phyloP scores from a whole-genome alignment of 441 rosid species.

The Euphorbia celastroides region DNA sequence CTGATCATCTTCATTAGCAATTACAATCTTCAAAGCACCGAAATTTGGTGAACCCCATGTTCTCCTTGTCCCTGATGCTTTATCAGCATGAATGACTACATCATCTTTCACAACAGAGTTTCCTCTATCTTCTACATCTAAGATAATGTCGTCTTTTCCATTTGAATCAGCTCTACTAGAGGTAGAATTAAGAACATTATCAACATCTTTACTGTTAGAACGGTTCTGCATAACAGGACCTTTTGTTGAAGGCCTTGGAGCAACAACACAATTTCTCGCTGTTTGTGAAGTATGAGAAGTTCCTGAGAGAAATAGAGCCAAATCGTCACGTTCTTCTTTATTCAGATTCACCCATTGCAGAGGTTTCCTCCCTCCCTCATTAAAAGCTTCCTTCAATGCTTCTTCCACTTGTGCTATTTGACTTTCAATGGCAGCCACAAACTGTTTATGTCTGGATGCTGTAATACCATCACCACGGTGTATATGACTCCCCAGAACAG shows the following conservation, averaged over 20 bases:
- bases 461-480: slow-evolving; percentile 41
- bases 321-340: slow-evolving; percentile 75
- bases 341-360: slow-evolving; percentile 67
- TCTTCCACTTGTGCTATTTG: slow-evolving; percentile 59
- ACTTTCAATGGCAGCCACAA: slow-evolving; percentile 58
- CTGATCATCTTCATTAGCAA: slow-evolving; percentile 37
- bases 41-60: slow-evolving; percentile 58
- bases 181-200: slow-evolving; percentile 19
- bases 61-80: slow-evolving; percentile 42
- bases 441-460: slow-evolving; percentile 61
- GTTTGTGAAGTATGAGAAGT: slow-evolving; percentile 29
- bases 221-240: slow-evolving; percentile 25
- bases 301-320: slow-evolving; percentile 77
- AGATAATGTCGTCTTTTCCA: slow-evolving; percentile 30
- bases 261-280: slow-evolving; percentile 28
- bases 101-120: slow-evolving; percentile 35
- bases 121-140: slow-evolving; percentile 43
- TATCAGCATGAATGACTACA: slow-evolving; percentile 31
- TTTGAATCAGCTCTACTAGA: slow-evolving; percentile 18
- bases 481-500: slow-evolving; percentile 53
- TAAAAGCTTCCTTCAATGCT: slow-evolving; percentile 44
- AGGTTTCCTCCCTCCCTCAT: slow-evolving; percentile 56
- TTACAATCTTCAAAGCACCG: slow-evolving; percentile 50
- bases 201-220: slow-evolving; percentile 24
- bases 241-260: slow-evolving; percentile 22